Evolutionary conservation across 805 yeast genomes (phyloP).

Genomic region (Peterozyma xylosa): DNA sequence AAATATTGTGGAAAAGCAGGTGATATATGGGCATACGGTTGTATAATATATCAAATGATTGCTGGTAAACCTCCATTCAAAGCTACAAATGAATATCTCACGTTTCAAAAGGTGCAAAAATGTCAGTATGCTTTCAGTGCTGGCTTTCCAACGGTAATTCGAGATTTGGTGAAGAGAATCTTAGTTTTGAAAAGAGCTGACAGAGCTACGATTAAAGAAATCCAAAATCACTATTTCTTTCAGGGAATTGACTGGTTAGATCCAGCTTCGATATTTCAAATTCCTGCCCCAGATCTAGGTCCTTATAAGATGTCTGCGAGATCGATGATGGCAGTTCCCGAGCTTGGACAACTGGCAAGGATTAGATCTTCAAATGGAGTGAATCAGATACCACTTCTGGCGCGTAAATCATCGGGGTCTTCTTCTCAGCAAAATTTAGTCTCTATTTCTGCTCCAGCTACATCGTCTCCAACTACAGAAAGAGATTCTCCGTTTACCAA

Average conservation of each 20-base stretch:
- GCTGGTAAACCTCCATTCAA: constrained; percentile 75
- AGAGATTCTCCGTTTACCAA: neutral
- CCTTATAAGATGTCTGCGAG: constrained; percentile 72
- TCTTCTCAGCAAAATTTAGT: neutral
- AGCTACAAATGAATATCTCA: constrained; percentile 74
- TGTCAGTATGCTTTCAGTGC: constrained; percentile 79
- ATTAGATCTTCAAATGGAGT: constrained; percentile 11
- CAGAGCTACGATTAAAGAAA: constrained; percentile 47
- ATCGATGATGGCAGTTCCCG: constrained; percentile 73
- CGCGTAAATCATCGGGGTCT: constrained; percentile 4
- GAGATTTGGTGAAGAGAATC: constrained; percentile 69
- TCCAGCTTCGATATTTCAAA: constrained; percentile 48
- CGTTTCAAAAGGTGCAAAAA: constrained; percentile 76
- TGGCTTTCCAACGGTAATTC: constrained; percentile 65
- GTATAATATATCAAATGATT: constrained; percentile 54
- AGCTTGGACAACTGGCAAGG: constrained; percentile 19
- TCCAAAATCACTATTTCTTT: constrained; percentile 61
- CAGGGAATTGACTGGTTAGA: constrained; percentile 46
- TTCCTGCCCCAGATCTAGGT: constrained; percentile 53
- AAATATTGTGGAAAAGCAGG: constrained; percentile 59
- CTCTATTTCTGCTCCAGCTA: neutral
- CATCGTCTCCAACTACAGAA: constrained; percentile 5
- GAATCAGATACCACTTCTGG: constrained; percentile 5
- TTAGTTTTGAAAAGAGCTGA: constrained; percentile 57
- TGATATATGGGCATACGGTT: constrained; percentile 58